Evolutionary conservation across 1,139 yeast species (phyloP).

Genomic region (Barnettozyma hawaiiensis): DNA sequence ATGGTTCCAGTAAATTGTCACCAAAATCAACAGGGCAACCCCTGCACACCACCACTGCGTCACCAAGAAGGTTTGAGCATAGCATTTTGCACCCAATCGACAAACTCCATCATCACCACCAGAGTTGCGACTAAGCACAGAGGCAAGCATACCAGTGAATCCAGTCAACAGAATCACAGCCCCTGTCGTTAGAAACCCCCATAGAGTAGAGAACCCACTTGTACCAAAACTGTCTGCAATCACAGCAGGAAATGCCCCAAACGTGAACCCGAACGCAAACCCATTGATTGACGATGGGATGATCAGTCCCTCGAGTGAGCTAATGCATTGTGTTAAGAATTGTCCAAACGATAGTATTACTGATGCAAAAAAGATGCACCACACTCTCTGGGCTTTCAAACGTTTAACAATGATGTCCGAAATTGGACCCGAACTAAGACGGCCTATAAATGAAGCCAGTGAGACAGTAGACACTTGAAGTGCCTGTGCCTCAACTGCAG

Average conservation of each 20-base stretch:
- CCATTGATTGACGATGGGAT: constrained; percentile 62
- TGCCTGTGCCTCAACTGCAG: constrained; percentile 43
- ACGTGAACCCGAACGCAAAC: constrained; percentile 71
- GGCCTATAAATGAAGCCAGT: constrained; percentile 48
- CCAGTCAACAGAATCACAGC: constrained; percentile 33
- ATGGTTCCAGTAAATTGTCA: constrained; percentile 14
- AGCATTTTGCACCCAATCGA: constrained; percentile 14
- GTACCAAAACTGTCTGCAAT: constrained; percentile 75
- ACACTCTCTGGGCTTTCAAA: constrained; percentile 53
- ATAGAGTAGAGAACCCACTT: constrained; percentile 64
- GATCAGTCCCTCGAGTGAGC: constrained; percentile 28
- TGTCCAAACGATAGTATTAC: constrained; percentile 42
- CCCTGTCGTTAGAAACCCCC: constrained; percentile 71
- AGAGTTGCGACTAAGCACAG: constrained; percentile 31
- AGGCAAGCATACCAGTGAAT: constrained; percentile 32
- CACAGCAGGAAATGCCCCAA: constrained; percentile 78
- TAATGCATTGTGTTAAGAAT: constrained; percentile 30
- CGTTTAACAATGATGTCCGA: constrained; percentile 51
- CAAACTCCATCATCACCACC: constrained; percentile 15
- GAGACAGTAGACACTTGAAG: constrained; percentile 52
- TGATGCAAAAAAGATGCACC: constrained; percentile 57
- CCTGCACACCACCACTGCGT: constrained; percentile 11
- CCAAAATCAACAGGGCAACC: constrained; percentile 7
- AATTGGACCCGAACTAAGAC: constrained; percentile 46
- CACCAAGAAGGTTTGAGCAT: constrained; percentile 11